Percentiles rank a stretch among this genome's conserved stretches.
phyloP scores from a whole-genome alignment of 139 green algal species.

The Haematococcus lacustris region DNA sequence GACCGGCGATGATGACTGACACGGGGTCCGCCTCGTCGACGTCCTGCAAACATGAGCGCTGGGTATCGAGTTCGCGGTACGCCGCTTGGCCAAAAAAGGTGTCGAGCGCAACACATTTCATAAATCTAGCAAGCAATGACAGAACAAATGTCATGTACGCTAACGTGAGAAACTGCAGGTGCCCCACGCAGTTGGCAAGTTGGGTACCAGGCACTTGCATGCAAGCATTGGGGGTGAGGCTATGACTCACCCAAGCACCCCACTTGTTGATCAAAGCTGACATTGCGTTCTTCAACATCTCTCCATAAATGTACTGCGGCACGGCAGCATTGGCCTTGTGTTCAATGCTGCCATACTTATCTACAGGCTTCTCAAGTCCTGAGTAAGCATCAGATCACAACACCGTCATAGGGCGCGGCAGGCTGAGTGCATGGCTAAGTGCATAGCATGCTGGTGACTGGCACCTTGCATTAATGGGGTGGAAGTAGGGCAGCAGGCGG shows the following conservation, averaged over 20 bases:
- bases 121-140: neutral
- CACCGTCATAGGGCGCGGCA: neutral
- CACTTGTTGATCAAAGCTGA: constrained; percentile 5
- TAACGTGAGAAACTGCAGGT: neutral
- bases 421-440: neutral
- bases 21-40: constrained; percentile 31
- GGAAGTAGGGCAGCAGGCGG: no score
- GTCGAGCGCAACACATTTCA: no score
- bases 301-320: constrained; percentile 14
- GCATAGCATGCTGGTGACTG: neutral
- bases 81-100: neutral
- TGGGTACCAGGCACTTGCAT: neutral
- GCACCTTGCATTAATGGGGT: neutral
- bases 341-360: neutral
- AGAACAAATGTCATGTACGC: neutral
- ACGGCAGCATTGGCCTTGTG: neutral
- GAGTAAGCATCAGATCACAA: neutral
- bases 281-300: constrained; percentile 36
- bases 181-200: neutral
- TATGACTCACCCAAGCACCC: constrained; percentile 4
- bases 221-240: neutral
- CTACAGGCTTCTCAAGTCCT: neutral
- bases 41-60: constrained; percentile 8
- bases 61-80: neutral
- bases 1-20: constrained; percentile 4